These are phyloP conservation scores for Ceratocystiopsis brevicomis DNA, from an alignment of 2,329 filamentous ascomycete species.

Conservation along the genomic window DNA sequence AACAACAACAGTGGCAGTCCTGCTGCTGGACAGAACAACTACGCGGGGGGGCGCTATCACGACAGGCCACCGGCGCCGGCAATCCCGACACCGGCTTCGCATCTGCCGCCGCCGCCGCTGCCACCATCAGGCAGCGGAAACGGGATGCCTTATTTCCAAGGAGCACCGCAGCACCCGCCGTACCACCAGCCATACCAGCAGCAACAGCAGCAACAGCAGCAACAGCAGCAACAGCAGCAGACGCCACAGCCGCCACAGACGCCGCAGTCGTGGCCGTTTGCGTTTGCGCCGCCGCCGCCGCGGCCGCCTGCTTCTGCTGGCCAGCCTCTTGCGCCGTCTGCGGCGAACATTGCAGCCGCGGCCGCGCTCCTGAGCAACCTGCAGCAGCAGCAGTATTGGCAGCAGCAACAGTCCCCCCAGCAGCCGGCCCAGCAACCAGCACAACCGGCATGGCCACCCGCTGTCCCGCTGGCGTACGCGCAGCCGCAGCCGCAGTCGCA, in stretches of 20 bases:
- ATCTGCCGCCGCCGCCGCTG: background rate
- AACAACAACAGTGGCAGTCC: slow-evolving; percentile 13
- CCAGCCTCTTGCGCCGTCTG: background rate
- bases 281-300: slow-evolving; percentile 13
- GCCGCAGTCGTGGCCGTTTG: slow-evolving; percentile 4
- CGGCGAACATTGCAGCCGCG: slow-evolving; percentile 1
- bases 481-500: too few relatives aligned
- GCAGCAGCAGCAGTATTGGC: slow-evolving; percentile 20
- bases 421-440: background rate
- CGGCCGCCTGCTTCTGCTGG: slow-evolving; percentile 3
- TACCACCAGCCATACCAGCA: background rate
- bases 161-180: background rate
- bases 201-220: slow-evolving; percentile 4
- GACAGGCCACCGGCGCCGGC: background rate
- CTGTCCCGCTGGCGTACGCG: too few relatives aligned
- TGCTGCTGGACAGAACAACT: slow-evolving; percentile 8
- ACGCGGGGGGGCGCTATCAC: background rate
- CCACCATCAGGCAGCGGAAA: too few relatives aligned
- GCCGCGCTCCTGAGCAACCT: slow-evolving; percentile 9
- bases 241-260: background rate
- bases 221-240: slow-evolving; percentile 13
- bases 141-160: too few relatives aligned
- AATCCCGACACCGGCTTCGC: background rate
- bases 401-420: slow-evolving; percentile 1
- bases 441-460: background rate